Conservation (phyloP, 208 protist genomes). For the Leishmania guyanensis region DNA sequence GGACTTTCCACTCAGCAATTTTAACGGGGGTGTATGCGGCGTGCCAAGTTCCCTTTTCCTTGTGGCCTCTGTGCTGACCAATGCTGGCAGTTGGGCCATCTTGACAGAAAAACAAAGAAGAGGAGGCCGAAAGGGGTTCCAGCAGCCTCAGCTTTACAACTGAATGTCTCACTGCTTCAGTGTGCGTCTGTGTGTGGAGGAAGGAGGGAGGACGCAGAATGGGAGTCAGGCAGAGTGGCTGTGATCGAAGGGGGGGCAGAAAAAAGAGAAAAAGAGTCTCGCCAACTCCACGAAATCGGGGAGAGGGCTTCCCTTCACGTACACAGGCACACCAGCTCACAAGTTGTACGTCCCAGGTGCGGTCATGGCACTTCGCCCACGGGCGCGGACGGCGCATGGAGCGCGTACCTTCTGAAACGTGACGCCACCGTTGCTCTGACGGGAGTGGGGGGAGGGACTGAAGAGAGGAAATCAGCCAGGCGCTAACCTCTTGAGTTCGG, state of each 20-base stretch:
- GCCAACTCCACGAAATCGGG: neutral
- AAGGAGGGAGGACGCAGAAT: neutral
- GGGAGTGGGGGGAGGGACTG: neutral
- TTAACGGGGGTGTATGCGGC: neutral
- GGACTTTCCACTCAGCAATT: neutral
- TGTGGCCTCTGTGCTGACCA: neutral
- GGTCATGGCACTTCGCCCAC: neutral
- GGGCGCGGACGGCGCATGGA: neutral
- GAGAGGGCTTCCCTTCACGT: neutral
- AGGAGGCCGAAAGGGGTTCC: neutral
- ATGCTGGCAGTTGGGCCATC: neutral
- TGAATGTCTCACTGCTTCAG: neutral
- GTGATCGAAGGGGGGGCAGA: neutral
- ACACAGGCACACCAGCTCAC: neutral
- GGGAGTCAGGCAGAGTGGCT: too few relatives aligned
- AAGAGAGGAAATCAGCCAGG: neutral
- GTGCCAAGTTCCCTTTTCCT: neutral
- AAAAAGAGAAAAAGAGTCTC: neutral
- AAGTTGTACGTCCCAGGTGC: neutral
- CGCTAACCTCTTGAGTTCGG: too few relatives aligned
- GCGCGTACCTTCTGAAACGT: neutral
- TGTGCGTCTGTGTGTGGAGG: neutral
- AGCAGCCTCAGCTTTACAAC: neutral
- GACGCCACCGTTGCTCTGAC: neutral
- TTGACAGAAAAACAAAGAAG: neutral